phyloP scores from a whole-genome alignment of 208 protist species.

The Acanthamoeba lenticulata region DNA sequence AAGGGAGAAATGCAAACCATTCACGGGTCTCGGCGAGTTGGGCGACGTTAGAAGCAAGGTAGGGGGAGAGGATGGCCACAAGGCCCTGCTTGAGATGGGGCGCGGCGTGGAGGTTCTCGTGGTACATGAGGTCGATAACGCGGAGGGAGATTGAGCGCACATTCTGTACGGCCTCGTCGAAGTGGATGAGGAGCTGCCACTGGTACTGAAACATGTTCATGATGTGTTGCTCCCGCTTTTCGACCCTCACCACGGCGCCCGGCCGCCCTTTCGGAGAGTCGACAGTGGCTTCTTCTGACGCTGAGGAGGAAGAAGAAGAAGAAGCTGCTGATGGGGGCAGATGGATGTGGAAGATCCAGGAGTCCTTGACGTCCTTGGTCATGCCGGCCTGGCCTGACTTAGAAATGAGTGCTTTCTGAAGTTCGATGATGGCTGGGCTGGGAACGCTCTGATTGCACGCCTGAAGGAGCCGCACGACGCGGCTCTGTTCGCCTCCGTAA shows the following conservation, averaged over 20 bases:
- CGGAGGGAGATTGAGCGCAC: background rate
- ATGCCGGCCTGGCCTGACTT: background rate
- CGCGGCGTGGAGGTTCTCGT: conserved; percentile 35
- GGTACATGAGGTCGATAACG: conserved; percentile 59
- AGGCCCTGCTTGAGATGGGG: background rate
- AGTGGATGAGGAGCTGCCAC: conserved; percentile 57
- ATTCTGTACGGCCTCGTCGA: background rate
- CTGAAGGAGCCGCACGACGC: conserved; percentile 23
- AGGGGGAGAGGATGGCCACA: background rate
- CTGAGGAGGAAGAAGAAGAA: background rate
- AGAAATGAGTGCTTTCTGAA: conserved; percentile 19
- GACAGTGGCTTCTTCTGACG: background rate
- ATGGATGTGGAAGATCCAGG: conserved; percentile 58
- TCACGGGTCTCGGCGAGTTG: conserved; percentile 1
- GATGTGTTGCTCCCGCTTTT: conserved; percentile 61
- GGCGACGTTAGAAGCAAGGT: conserved; percentile 2
- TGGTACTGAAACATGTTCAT: conserved; percentile 66
- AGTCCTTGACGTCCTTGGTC: conserved; percentile 61
- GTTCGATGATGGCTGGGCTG: conserved; percentile 63
- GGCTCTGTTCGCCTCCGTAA: background rate
- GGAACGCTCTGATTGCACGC: conserved; percentile 31
- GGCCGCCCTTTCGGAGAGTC: background rate
- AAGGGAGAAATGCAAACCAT: background rate
- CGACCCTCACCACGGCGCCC: background rate
- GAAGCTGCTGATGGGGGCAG: background rate